Base-by-base conservation (phyloP, 164 flowering plant species). In the Warburgia ugandensis region DNA sequence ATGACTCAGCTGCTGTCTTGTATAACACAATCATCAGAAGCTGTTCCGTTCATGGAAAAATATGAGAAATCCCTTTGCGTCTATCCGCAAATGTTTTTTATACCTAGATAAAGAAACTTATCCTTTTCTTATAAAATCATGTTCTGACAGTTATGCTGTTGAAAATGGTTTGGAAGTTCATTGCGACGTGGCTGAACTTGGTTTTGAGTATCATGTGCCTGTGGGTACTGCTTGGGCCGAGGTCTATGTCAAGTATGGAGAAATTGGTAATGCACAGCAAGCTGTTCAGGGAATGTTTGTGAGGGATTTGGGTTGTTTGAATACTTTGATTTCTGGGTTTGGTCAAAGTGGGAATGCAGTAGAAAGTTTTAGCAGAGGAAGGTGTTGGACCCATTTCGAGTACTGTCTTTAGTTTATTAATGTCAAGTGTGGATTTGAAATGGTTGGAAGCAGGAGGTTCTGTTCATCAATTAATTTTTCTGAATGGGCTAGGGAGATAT, bases 91-190 rank as follows among this genome's bases (percentile, higher is more conserved):
- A 76, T 73, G 73, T 53, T 65, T 31, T 27, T 52, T 75, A 45
- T 71, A 55, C 70, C 75, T 75, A 19, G 83, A 78, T 61, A 80
- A 67, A 54, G 10, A 53, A 27, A 46, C 68, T 11, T 75, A 64
- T 58, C 62, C 72, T 58, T 68, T 55, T 66, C 73, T 79, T 29
- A 22, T 79, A 22, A 63, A 56, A 40, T 50, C 81, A 0, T 74
- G 76, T 59, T 64, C 54, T 43, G 33, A 38, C 29, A 30, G 71
- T n/a, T 50, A 25, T 13, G 65, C 48, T 59, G 35, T 55, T 56
- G 46, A 40, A 31, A 37, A 17, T 58, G 77, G 75, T 26, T 61
- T 35, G 41, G 63, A 14, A 63, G 27, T 73, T 33, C 77, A 75
- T 43, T 68, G 70, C 23, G 67, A 64, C 49, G 48, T 68, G 55